Base-by-base conservation (phyloP, 2,329 filamentous ascomycete genomes). In the Teratosphaeria destructans region DNA sequence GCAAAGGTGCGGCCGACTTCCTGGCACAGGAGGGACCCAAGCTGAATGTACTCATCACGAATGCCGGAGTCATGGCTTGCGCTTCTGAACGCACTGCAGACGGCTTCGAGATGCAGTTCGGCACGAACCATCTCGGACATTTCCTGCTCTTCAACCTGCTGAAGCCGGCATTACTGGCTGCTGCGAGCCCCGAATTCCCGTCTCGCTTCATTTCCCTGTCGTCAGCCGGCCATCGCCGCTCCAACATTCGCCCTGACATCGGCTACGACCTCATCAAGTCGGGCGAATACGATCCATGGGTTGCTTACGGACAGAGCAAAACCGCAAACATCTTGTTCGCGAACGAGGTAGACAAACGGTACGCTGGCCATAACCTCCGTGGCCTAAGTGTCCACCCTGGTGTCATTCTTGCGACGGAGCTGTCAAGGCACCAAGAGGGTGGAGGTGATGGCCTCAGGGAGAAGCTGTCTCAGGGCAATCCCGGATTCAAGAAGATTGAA, bases 71-170 rank as follows among this genome's bases (percentile, higher is more conserved):
- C 57, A 77, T 79, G 68, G 69, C 70, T 27, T 59, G 63, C 49
- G 66, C 74, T 26, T 59, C 73, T 57, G 19, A 67, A 67, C 64
- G 67, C 57, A 80, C 76, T 3, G 63, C 64, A 32, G 78, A 81
- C 58, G 78, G 78, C 26, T 77, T 76, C 63, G 81, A 84, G 63
- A 66, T 67, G 0, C 80, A 83, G 59, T 78, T 84, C 60, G 81
- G 75, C 37, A 78, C 75, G 6, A 83, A 83, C 66, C 76, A 83
- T 64, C 68, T 84, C 0, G 74, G 70, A 8, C 79, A 82, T 62
- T 83, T 83, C 69, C 73, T 82, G 0, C 73, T 83, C 12, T 78
- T 80, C 60, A 72, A 79, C n/a, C 73, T 81, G 1, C 70, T 83
- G 29, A 77, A 77, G 27, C 67, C 72, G 0, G 66, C 73, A 0